Evolutionary conservation across 2,329 filamentous ascomycete species (phyloP).

Genomic region (Lasiodiplodia citricola): DNA sequence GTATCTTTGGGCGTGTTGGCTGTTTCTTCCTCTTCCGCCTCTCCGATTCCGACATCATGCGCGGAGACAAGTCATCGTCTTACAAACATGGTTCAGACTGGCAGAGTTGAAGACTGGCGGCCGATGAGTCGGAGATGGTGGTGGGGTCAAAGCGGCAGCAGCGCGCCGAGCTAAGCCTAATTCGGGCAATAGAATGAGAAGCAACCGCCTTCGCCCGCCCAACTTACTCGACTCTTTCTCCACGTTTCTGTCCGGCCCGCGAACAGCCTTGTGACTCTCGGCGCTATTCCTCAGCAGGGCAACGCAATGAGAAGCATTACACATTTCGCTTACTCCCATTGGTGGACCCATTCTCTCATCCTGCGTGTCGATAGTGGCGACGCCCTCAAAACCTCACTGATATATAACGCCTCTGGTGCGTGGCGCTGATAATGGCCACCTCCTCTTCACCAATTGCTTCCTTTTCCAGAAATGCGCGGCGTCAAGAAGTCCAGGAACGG

Average conservation of each 20-base stretch:
- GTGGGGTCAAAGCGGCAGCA: not conserved
- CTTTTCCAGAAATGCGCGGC: not conserved
- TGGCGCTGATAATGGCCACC: not conserved
- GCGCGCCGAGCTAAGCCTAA: not conserved
- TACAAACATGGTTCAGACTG: not conserved
- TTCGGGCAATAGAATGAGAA: not conserved
- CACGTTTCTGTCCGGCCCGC: not conserved
- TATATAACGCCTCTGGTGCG: not conserved
- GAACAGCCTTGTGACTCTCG: not conserved
- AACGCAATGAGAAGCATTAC: not conserved
- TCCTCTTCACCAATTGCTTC: not conserved
- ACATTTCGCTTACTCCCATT: not conserved
- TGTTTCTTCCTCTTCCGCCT: not conserved
- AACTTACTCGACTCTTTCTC: not conserved
- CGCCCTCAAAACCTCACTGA: not conserved
- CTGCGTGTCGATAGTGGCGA: not conserved
- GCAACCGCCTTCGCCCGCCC: not conserved
- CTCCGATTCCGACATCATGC: not conserved
- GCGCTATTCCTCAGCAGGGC: not conserved
- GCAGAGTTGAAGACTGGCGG: not conserved
- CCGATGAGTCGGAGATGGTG: not conserved
- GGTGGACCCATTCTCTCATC: not conserved
- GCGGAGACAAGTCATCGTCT: not conserved
- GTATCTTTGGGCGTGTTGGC: not conserved
- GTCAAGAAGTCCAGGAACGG: not conserved